Base-by-base conservation (phyloP, 2,329 filamentous ascomycete genomes). In the Diaporthe eres region DNA sequence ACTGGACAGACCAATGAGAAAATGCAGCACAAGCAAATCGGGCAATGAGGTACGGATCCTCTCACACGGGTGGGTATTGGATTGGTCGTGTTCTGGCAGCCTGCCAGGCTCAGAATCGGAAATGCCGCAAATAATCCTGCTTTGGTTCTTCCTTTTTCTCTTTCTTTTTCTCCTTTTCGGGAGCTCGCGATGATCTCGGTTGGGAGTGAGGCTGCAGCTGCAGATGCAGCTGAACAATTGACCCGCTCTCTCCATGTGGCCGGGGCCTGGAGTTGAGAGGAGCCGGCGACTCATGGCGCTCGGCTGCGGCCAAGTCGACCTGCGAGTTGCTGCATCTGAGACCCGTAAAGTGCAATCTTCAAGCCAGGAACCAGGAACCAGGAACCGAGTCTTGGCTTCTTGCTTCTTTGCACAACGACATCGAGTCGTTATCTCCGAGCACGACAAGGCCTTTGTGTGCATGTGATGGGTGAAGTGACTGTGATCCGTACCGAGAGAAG, bases 271-370 rank as follows among this genome's bases (percentile, higher is more conserved):
- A 51, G 31, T n/a, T 9, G 10, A 22, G 63, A 67, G 13, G 39
- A 44, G 60, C 25, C 60, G 60, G 22, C 63, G 63, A 68, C 65
- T 55, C 65, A 13, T 70, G 65, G 65, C 65, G 47, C 39, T 70
- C 22, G 34, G 49, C 65, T 55, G 65, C 65, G 65, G 65, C 65
- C 49, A 70, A 19, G 17, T 42, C 22, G 61, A 37, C 42, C 13
- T 67, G 42, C 17, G 3, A 49, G 44, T 22, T 49, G 44, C 44
- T 34, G 53, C 28, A 28, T 28, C n/a, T 28, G 51, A 53, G 25
- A 57, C 53, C 4, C 7, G 25, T 10, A 31, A 8, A 31, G 10
- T 9, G 42, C 39, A 47, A 47, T 47, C 25, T 31, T n/a, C 42
- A 57, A 34, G 55, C 55, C 60, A 63, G 31, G 13, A 31, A 22